Evolutionary conservation across 352 stramenopile genomes (phyloP), one percentile per base, ranked within the genome.

Genomic region (Peronospora belbahrii): DNA sequence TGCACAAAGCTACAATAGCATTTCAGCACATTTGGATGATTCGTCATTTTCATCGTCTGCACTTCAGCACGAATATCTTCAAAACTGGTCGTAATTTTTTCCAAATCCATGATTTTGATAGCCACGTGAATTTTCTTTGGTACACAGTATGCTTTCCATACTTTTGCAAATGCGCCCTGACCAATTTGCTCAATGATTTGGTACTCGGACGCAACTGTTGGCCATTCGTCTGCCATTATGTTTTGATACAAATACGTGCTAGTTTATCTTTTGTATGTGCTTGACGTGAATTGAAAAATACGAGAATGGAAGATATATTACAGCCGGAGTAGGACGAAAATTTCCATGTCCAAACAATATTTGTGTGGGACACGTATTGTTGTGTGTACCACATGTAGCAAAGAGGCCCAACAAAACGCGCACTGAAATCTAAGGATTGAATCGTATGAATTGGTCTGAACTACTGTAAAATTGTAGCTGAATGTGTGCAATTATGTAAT

Each of bases 101-200:
- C 96, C 23, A 99, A 75, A 70, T 99, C 96, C 77, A 99, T 97
- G 52, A 99, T 96, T 69, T 99, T 99, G 53, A 99, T 97, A 28
- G 96, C 95, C 51, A 97, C 83, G 52, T 92, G 70, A 40, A 70
- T 73, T 53, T 90, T 83, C 63, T 95, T 96, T 23, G 84, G 61
- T 48, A 60, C 63, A 48, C 88, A 97, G 60, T 86, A 88, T 10
- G 95, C 96, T 62, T 95, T 96, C 85, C 92, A 99, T 17, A 99
- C 96, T 48, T 97, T 97, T 18, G 96, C 96, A 62, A 99, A 99
- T 13, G 96, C 95, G 14, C 96, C 96, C 71, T 98, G 83, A 49
- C 83, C 83, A 31, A 94, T 89, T 59, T 94, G 81, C 65, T 94
- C 83, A 51, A 92, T 91, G 64, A 94, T 85, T 55, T 90, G 66